Conservation (phyloP, 257 asterid genomes). For the Sherardia arvensis region DNA sequence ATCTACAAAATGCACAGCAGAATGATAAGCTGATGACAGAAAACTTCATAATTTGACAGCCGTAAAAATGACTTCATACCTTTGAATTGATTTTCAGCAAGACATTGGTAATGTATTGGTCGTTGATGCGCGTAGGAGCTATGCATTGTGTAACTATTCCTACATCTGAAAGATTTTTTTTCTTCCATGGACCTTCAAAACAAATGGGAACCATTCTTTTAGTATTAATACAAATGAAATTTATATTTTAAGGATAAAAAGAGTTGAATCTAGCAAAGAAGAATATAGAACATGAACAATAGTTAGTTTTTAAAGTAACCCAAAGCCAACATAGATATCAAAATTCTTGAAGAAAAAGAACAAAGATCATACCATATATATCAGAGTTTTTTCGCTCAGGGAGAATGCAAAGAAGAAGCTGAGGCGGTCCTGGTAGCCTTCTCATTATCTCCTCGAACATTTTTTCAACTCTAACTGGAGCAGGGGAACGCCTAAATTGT, state of each 20-base stretch:
- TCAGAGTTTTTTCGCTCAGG: slow-evolving; percentile 62
- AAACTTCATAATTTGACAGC: neutral
- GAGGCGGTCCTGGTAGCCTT: slow-evolving; percentile 40
- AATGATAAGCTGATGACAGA: neutral
- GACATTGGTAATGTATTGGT: slow-evolving; percentile 63
- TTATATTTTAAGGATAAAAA: no score
- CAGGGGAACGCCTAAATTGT: slow-evolving; percentile 25
- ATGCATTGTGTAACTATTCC: slow-evolving; percentile 79
- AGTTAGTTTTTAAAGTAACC: no score
- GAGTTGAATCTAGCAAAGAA: no score
- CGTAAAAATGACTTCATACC: slow-evolving; percentile 19
- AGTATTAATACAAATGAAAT: no score
- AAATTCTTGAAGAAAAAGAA: neutral
- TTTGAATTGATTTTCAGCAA: slow-evolving; percentile 63
- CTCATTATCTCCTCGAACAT: slow-evolving; percentile 32
- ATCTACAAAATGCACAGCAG: slow-evolving; percentile 28
- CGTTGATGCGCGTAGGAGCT: slow-evolving; percentile 51
- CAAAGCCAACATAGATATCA: no score
- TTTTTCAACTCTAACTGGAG: slow-evolving; percentile 44
- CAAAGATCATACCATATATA: slow-evolving; percentile 37
- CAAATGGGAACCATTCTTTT: neutral
- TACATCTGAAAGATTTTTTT: no score
- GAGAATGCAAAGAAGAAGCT: slow-evolving; percentile 52
- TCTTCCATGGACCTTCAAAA: no score
- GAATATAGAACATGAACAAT: no score